A percentile compares a stretch with the other conserved stretches of the same genome.
Conservation (phyloP, 345 rosid species). For the Aegle marmelos region DNA sequence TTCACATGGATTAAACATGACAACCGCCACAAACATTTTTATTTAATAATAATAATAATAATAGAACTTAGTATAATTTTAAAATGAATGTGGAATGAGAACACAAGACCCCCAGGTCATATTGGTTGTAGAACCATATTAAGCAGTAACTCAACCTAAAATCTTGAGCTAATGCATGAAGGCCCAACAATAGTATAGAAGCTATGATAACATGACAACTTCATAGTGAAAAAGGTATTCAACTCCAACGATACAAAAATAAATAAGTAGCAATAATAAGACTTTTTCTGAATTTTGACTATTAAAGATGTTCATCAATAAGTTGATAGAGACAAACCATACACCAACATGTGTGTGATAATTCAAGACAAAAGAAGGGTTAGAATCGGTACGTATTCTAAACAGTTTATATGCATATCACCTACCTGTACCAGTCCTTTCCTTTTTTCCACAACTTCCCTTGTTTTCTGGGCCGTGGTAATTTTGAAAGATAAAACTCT, state of each 20-base stretch:
- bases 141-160: background rate
- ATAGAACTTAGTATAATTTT: background rate
- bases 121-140: background rate
- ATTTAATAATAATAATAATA: too few relatives aligned
- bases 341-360: background rate
- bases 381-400: background rate
- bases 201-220: background rate
- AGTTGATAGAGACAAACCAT: background rate
- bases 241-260: background rate
- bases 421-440: constrained; percentile 98
- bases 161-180: background rate
- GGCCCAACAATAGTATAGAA: background rate
- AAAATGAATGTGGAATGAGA: background rate
- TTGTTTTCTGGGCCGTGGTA: constrained; percentile 62
- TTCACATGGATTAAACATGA: background rate
- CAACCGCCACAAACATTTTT: background rate
- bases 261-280: background rate
- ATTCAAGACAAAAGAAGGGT: background rate
- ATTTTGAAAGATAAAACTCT: constrained; percentile 83
- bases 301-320: background rate
- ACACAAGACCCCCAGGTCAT: background rate
- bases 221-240: background rate
- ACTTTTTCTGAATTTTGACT: background rate
- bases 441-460: constrained; percentile 96
- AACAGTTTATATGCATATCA: constrained; percentile 7